phyloP scores from a whole-genome alignment of 2,329 filamentous ascomycete genomes.

The Fusarium sp. region DNA sequence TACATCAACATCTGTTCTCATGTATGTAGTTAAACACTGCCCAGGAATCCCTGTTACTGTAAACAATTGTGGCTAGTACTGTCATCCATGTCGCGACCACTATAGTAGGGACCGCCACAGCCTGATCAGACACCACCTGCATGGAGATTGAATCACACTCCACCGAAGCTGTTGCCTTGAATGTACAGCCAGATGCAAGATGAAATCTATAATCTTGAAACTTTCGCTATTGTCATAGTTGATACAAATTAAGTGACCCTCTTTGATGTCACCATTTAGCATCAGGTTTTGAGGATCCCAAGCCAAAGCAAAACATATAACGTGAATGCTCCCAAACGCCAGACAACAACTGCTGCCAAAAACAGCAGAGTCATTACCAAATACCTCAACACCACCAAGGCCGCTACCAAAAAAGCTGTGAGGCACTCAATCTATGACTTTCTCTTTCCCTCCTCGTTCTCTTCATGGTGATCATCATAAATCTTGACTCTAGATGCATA shows the following conservation, averaged over 20 bases:
- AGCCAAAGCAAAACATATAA: conserved; percentile 27
- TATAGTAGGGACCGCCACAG: not conserved
- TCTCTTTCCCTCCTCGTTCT: conserved; percentile 61
- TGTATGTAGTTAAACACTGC: not conserved
- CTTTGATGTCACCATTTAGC: conserved; percentile 14
- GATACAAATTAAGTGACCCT: not conserved
- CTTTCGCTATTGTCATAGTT: not conserved
- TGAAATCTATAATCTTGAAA: not conserved
- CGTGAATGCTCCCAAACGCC: conserved; percentile 40
- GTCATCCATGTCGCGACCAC: not conserved
- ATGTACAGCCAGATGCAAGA: not conserved
- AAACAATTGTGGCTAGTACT: conserved; percentile 9
- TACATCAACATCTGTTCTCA: not conserved
- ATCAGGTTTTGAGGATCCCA: conserved; percentile 6
- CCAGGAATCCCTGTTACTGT: not conserved
- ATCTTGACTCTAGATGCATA: conserved; percentile 88
- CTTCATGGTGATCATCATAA: conserved; percentile 67
- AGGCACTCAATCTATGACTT: conserved; percentile 31
- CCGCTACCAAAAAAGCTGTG: conserved; percentile 1
- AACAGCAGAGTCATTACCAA: not conserved
- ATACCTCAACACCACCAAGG: conserved; percentile 1
- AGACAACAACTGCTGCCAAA: conserved; percentile 18
- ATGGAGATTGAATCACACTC: not conserved
- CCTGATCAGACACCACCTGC: not conserved
- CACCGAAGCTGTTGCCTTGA: not conserved